Evolutionary conservation across 257 asterid species (phyloP).

Genomic region (Plantago elongata): DNA sequence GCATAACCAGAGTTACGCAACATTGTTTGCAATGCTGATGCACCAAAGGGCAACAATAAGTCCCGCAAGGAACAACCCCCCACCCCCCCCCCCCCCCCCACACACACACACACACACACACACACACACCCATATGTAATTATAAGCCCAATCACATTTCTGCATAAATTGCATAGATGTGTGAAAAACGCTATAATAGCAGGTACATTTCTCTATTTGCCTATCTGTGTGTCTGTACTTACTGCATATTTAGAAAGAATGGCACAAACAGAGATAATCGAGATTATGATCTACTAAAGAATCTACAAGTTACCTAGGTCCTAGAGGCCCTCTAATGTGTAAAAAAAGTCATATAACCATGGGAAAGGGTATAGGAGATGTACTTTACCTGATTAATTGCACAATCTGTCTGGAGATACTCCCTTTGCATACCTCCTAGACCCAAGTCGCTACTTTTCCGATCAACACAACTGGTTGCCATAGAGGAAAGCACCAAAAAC

Average conservation of each 20-base stretch:
- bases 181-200: too few species aligned
- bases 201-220: too few species aligned
- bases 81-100: too few species aligned
- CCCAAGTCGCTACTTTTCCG: slow-evolving; percentile 96
- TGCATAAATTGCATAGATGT: too few species aligned
- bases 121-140: too few species aligned
- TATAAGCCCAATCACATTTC: too few species aligned
- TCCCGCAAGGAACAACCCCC: too few species aligned
- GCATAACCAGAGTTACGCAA: too few species aligned
- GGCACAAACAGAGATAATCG: neutral
- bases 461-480: slow-evolving; percentile 65
- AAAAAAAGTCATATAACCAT: slow-evolving; percentile 1
- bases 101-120: too few species aligned
- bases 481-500: slow-evolving; percentile 18
- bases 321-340: neutral
- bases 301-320: neutral
- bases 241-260: neutral
- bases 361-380: slow-evolving; percentile 6
- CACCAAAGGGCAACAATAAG: too few species aligned
- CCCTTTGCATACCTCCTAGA: slow-evolving; percentile 81
- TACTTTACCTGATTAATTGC: slow-evolving; percentile 65
- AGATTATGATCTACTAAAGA: neutral
- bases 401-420: slow-evolving; percentile 90
- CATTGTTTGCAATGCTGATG: too few species aligned
- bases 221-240: neutral